Evolutionary conservation across 768 basidiomycete genomes (phyloP).

Genomic region (Hericium erinaceus): DNA sequence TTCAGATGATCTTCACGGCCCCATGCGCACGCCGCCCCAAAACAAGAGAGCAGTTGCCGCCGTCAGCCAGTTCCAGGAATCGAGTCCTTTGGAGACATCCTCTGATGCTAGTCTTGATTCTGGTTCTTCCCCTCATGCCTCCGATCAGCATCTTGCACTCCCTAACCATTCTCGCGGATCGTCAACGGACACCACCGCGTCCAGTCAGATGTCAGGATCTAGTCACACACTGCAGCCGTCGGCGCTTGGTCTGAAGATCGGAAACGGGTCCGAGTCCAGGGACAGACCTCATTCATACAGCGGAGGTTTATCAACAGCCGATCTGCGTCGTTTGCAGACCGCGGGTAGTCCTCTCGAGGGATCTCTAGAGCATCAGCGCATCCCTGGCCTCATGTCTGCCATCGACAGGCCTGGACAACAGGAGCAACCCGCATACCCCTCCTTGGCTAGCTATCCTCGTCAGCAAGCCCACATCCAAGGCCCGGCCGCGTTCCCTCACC

Average conservation of each 20-base stretch:
- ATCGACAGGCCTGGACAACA: conserved; percentile 20
- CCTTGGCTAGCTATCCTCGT: conserved; percentile 46
- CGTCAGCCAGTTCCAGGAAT: conserved; percentile 50
- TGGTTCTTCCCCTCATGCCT: conserved; percentile 45
- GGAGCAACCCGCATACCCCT: conserved; percentile 49
- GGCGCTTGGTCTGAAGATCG: conserved; percentile 42
- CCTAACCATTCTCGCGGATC: conserved; percentile 71
- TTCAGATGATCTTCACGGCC: conserved; percentile 24
- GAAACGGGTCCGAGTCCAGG: conserved; percentile 46
- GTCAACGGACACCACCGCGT: conserved; percentile 66
- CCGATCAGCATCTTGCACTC: conserved; percentile 55
- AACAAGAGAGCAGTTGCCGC: conserved; percentile 43
- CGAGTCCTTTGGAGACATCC: conserved; percentile 65
- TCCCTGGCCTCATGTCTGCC: conserved; percentile 17
- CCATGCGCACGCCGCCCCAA: conserved; percentile 62
- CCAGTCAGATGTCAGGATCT: conserved; percentile 43
- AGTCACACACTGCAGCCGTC: conserved; percentile 50
- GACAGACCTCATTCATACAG: conserved; percentile 79
- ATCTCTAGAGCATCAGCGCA: conserved; percentile 17
- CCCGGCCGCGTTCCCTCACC: conserved; percentile 3
- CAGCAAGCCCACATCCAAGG: conserved; percentile 3
- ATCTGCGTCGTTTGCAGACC: conserved; percentile 68
- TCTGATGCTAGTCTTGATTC: conserved; percentile 67
- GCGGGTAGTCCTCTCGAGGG: conserved; percentile 26
- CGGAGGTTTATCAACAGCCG: conserved; percentile 64